Percentiles rank a stretch among this genome's conserved stretches.
Conservation (phyloP, 2,329 filamentous ascomycete species). For the Trichoderma harzianum region DNA sequence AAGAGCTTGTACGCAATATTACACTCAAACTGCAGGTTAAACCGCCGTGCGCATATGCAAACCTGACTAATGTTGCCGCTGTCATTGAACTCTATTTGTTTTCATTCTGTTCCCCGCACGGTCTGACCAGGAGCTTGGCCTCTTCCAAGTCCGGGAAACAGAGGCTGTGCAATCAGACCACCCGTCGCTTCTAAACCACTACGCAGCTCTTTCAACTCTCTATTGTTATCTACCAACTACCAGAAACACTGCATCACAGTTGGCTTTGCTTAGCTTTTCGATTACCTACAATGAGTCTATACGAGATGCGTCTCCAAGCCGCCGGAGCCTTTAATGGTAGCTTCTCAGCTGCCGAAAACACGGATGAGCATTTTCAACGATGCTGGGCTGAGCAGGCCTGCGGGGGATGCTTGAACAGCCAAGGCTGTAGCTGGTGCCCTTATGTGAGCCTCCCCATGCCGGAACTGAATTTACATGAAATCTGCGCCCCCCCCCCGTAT, state of each 20-base stretch:
- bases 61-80: background rate
- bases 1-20: background rate
- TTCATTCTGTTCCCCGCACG: background rate
- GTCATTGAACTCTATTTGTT: background rate
- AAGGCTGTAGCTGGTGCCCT: slow-evolving; percentile 52
- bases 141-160: background rate
- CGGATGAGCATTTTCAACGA: slow-evolving; percentile 42
- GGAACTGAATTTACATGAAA: background rate
- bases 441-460: slow-evolving; percentile 38
- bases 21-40: background rate
- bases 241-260: background rate
- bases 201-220: background rate
- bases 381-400: slow-evolving; percentile 54
- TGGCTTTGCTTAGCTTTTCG: background rate
- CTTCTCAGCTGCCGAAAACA: slow-evolving; percentile 29
- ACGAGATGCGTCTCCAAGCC: background rate
- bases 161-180: background rate
- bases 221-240: background rate
- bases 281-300: slow-evolving; percentile 20
- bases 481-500: background rate
- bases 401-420: slow-evolving; percentile 41
- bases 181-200: background rate
- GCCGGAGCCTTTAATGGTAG: slow-evolving; percentile 27
- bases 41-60: background rate
- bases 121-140: background rate